Percentiles rank a stretch among this genome's conserved stretches.
These are phyloP conservation scores for Pseudogymnoascus sp. DNA, from an alignment of 2,329 filamentous ascomycete genomes.

Conservation along the genomic window DNA sequence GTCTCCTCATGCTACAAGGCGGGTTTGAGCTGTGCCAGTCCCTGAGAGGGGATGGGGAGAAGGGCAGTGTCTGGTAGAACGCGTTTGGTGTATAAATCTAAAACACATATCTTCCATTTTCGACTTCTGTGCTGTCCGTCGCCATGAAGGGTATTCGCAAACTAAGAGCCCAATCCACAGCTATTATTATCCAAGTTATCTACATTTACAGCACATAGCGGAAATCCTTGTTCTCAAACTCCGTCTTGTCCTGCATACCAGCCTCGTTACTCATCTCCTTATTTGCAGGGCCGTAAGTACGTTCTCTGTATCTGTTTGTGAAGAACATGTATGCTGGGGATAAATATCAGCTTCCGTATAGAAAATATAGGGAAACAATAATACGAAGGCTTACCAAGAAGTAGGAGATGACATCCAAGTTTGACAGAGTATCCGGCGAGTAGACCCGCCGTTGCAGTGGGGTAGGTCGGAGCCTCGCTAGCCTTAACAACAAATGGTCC, in stretches of 20 bases:
- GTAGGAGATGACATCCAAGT: constrained; percentile 28
- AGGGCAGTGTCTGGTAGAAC: neutral
- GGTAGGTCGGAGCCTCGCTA: constrained; percentile 28
- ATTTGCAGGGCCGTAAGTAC: constrained; percentile 28
- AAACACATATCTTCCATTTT: neutral
- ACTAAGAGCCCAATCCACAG: neutral
- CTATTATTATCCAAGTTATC: neutral
- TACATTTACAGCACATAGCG: constrained; percentile 29
- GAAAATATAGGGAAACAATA: neutral
- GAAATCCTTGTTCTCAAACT: constrained; percentile 36
- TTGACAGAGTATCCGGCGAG: constrained; percentile 34
- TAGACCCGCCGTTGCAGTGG: constrained; percentile 31
- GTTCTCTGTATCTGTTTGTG: constrained; percentile 28
- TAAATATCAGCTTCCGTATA: neutral
- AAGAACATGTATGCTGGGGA: constrained; percentile 30
- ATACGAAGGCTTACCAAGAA: constrained; percentile 24
- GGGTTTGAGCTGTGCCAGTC: neutral
- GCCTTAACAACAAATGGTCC: constrained; percentile 31
- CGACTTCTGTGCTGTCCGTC: neutral
- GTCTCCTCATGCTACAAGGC: too few species aligned
- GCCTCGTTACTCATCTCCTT: constrained; percentile 30
- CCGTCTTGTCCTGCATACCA: constrained; percentile 34
- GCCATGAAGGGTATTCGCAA: neutral
- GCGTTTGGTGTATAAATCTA: neutral
- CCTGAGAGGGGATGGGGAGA: neutral